phyloP scores from a whole-genome alignment of 371 early-diverging fungal species.

The Zychaea mexicana region DNA sequence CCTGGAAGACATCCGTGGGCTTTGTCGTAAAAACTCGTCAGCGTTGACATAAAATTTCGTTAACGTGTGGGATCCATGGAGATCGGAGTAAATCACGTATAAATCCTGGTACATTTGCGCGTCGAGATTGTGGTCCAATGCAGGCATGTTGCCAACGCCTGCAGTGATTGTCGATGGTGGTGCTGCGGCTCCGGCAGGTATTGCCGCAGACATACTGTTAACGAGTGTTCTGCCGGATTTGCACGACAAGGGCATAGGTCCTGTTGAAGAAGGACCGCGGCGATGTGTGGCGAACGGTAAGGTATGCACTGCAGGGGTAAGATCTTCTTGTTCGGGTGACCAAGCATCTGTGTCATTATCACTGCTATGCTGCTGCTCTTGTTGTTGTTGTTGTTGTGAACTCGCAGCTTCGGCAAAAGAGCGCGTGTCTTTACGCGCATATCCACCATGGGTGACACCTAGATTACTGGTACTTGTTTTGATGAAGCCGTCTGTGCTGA shows the following conservation, averaged over 20 bases:
- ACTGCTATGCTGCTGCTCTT: neutral
- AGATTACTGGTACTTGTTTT: no score
- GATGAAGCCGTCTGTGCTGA: no score
- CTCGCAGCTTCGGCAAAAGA: slow-evolving; percentile 10
- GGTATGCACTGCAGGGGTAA: no score
- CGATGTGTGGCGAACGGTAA: no score
- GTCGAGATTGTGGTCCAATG: neutral
- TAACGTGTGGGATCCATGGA: neutral
- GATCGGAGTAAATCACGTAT: slow-evolving; percentile 2
- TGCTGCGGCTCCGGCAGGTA: neutral
- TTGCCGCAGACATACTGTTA: no score
- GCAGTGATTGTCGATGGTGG: no score
- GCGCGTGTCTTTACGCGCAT: no score
- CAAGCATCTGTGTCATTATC: neutral
- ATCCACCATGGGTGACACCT: no score
- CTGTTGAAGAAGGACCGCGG: no score
- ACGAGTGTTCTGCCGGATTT: no score
- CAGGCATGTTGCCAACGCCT: neutral
- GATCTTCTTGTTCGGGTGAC: slow-evolving; percentile 14
- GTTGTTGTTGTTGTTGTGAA: neutral
- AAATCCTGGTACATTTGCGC: neutral
- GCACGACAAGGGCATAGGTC: no score
- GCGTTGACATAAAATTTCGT: slow-evolving; percentile 15
- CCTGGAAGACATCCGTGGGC: slow-evolving; percentile 13
- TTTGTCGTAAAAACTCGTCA: slow-evolving; percentile 7